These are phyloP conservation scores for Lactarius akahatsu DNA, from an alignment of 768 basidiomycete species.

Conservation along the genomic window DNA sequence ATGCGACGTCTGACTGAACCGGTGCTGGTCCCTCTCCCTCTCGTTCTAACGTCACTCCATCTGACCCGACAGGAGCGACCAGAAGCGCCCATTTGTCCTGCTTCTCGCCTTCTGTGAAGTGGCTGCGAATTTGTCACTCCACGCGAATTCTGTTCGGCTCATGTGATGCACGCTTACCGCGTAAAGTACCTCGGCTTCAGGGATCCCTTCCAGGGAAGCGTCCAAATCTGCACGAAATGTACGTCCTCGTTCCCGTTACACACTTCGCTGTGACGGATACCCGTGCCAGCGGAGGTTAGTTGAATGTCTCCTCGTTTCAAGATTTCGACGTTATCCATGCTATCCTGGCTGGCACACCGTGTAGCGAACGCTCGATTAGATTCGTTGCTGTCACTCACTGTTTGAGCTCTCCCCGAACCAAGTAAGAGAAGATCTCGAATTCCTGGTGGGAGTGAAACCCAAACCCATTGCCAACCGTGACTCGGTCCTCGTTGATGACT, in stretches of 20 bases:
- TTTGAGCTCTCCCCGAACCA: conserved; percentile 75
- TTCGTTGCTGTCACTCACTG: conserved; percentile 52
- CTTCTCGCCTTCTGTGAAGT: conserved; percentile 55
- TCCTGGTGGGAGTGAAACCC: conserved; percentile 81
- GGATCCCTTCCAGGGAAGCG: conserved; percentile 44
- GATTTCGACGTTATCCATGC: conserved; percentile 87
- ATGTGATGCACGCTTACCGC: conserved; percentile 41
- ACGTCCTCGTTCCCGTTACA: conserved; percentile 48
- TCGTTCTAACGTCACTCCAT: conserved; percentile 56
- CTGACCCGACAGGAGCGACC: conserved; percentile 63
- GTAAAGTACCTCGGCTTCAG: conserved; percentile 84
- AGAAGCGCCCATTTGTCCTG: conserved; percentile 52
- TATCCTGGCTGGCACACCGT: conserved; percentile 64
- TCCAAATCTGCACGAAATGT: conserved; percentile 76
- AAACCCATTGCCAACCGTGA: conserved; percentile 73
- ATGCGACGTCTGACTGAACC: conserved; percentile 61
- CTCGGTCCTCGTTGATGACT: conserved; percentile 94
- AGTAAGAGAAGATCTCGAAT: conserved; percentile 91
- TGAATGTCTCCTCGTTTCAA: conserved; percentile 88
- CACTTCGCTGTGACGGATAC: conserved; percentile 81
- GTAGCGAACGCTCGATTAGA: neutral
- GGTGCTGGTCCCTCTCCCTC: conserved; percentile 81
- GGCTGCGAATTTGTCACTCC: conserved; percentile 33
- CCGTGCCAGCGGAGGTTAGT: conserved; percentile 89
- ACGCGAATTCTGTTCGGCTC: neutral